phyloP scores from a whole-genome alignment of 1,284 basidiomycete genomes.

The Ustilago tritici region DNA sequence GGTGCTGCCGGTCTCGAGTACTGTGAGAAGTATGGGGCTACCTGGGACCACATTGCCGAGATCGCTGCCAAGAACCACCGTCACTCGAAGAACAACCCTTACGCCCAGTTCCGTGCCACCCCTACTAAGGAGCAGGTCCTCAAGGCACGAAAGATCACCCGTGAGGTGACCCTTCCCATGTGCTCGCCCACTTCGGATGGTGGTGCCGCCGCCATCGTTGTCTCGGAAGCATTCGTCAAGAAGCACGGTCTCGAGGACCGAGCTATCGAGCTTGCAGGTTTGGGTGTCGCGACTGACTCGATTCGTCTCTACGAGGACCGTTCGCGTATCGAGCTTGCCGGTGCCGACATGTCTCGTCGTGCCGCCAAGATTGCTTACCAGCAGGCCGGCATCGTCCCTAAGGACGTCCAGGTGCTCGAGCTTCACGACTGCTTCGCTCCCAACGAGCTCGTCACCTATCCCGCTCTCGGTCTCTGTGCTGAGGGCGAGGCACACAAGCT shows the following conservation, averaged over 20 bases:
- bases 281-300: constrained; percentile 65
- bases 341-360: constrained; percentile 76
- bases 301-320: constrained; percentile 61
- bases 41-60: constrained; percentile 78
- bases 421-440: constrained; percentile 84
- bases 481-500: constrained; percentile 80
- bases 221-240: constrained; percentile 84
- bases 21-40: constrained; percentile 80
- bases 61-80: constrained; percentile 84
- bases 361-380: constrained; percentile 80
- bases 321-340: constrained; percentile 63
- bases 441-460: constrained; percentile 80
- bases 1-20: constrained; percentile 83
- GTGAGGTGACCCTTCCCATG: constrained; percentile 84
- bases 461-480: constrained; percentile 82
- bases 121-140: constrained; percentile 49
- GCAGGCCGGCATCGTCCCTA: constrained; percentile 78
- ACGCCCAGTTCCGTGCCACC: constrained; percentile 79
- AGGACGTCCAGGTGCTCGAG: constrained; percentile 85
- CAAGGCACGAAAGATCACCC: constrained; percentile 73
- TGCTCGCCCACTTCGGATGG: constrained; percentile 80
- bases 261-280: constrained; percentile 76
- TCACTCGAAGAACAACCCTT: constrained; percentile 84
- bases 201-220: constrained; percentile 74
- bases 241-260: constrained; percentile 82